Percentiles rank a stretch among this genome's conserved stretches.
Evolutionary conservation across 169 alveolate genomes (phyloP).

Genomic region (Plasmodium fragile): DNA sequence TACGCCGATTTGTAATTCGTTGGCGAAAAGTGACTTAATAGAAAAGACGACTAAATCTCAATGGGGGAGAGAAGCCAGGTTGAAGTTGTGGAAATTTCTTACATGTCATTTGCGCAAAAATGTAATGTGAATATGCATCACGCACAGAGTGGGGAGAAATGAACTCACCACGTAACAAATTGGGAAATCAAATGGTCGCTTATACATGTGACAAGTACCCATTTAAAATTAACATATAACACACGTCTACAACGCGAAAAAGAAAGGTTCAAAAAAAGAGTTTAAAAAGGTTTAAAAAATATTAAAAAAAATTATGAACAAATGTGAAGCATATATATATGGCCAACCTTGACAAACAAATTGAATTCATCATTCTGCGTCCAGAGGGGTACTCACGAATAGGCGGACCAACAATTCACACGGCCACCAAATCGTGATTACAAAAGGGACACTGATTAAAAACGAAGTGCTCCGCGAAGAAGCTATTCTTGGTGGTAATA

Average conservation of each 20-base stretch:
- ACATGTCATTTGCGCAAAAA: not conserved
- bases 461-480: conserved; percentile 13
- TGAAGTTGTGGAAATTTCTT: not conserved
- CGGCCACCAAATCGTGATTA: conserved; percentile 7
- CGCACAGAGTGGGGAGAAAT: not conserved
- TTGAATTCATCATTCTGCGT: not conserved
- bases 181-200: not conserved
- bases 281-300: too few species aligned
- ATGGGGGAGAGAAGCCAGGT: not conserved
- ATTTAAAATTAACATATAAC: not conserved
- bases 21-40: not conserved
- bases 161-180: not conserved
- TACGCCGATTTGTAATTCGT: not conserved
- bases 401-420: not conserved
- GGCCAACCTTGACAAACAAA: not conserved
- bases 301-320: not conserved
- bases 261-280: not conserved
- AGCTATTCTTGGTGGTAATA: conserved; percentile 27
- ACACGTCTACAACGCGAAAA: not conserved
- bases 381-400: not conserved
- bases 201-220: not conserved
- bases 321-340: not conserved
- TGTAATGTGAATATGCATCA: not conserved
- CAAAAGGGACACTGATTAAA: conserved; percentile 72
- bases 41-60: not conserved